Evolutionary conservation across 2,329 filamentous ascomycete species (phyloP).

Genomic region (Aspergillus terreus): DNA sequence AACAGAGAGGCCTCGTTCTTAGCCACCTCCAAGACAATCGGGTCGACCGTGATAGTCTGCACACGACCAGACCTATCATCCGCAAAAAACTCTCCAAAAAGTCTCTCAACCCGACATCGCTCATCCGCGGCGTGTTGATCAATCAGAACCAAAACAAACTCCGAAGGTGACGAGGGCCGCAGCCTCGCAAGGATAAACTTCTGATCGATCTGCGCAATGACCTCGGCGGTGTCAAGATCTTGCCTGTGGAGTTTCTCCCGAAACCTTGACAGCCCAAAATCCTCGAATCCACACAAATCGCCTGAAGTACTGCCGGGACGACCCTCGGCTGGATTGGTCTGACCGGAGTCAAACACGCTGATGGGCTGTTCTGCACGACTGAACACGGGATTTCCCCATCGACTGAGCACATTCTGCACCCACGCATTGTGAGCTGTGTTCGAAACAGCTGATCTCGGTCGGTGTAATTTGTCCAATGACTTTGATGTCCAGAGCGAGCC

Average conservation of each 20-base stretch:
- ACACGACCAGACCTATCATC: conserved; percentile 8
- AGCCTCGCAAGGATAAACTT: conserved; percentile 81
- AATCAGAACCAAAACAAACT: conserved; percentile 62
- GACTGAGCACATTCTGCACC: conserved; percentile 58
- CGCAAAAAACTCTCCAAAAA: conserved; percentile 58
- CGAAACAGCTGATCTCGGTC: conserved; percentile 16
- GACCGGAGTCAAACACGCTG: conserved; percentile 25
- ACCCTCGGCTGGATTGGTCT: conserved; percentile 10
- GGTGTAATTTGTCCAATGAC: conserved; percentile 4
- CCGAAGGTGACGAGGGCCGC: conserved; percentile 14
- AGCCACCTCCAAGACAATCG: conserved; percentile 64
- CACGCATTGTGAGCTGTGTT: conserved; percentile 40
- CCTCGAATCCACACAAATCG: conserved; percentile 19
- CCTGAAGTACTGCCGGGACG: conserved; percentile 17
- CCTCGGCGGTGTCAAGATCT: conserved; percentile 56
- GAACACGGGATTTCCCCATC: conserved; percentile 78
- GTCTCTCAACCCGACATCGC: conserved; percentile 69
- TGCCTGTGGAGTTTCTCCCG: conserved; percentile 56
- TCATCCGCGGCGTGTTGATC: conserved; percentile 97
- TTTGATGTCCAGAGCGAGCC: conserved; percentile 10
- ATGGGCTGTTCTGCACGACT: conserved; percentile 45
- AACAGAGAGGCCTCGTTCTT: conserved; percentile 60
- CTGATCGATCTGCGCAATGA: conserved; percentile 79
- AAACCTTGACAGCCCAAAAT: conserved; percentile 25
- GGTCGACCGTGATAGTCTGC: conserved; percentile 28